phyloP scores from a whole-genome alignment of 805 yeast species.

The Metschnikowia chrysomelidarum region DNA sequence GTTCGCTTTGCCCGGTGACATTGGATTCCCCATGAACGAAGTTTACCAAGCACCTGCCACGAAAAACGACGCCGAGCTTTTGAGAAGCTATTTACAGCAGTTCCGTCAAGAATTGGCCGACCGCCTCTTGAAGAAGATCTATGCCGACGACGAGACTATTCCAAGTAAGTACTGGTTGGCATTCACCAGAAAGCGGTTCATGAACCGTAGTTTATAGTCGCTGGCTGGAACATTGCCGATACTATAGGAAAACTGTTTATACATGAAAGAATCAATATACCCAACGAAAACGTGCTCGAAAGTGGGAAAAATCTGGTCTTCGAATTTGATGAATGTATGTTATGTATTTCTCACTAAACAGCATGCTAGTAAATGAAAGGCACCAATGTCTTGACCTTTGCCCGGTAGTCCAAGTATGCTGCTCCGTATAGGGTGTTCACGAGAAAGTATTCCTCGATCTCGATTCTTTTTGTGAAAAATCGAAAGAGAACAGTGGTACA shows the following conservation, averaged over 20 bases:
- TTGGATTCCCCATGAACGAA: conserved; percentile 88
- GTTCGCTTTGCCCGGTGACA: conserved; percentile 92
- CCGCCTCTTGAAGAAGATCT: conserved; percentile 73
- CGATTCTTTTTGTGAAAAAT: conserved; percentile 32
- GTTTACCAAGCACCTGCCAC: conserved; percentile 71
- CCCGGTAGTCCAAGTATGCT: conserved; percentile 26
- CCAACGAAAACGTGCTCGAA: too few relatives aligned
- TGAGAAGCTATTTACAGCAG: conserved; percentile 81
- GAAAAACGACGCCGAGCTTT: conserved; percentile 71
- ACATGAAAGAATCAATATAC: too few relatives aligned
- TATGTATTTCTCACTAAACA: too few relatives aligned
- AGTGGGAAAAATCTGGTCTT: too few relatives aligned
- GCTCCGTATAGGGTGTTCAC: conserved; percentile 26
- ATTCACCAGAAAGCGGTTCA: conserved; percentile 89
- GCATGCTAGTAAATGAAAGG: conserved; percentile 24
- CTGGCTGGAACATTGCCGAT: too few relatives aligned
- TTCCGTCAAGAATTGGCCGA: conserved; percentile 91
- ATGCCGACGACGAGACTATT: conserved; percentile 49
- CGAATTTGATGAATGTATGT: too few relatives aligned
- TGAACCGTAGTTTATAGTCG: conserved; percentile 84
- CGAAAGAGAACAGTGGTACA: conserved; percentile 19
- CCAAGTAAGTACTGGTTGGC: conserved; percentile 97
- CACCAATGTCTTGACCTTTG: conserved; percentile 25
- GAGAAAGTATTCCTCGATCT: conserved; percentile 35
- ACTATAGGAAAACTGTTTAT: too few relatives aligned